phyloP scores from a whole-genome alignment of 163 green algal species.

The Scenedesmus sp. region DNA sequence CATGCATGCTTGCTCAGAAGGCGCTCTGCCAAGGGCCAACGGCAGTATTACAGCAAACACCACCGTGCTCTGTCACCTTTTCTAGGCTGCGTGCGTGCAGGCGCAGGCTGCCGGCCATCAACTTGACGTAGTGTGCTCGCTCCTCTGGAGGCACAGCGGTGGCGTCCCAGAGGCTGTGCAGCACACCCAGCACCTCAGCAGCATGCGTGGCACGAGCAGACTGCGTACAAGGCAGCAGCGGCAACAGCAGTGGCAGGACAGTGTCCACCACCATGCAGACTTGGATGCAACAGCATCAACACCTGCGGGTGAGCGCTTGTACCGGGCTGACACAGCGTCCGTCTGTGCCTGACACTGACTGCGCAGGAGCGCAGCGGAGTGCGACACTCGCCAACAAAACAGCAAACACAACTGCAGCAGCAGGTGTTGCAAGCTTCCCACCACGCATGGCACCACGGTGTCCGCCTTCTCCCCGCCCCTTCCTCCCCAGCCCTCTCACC shows the following conservation, averaged over 20 bases:
- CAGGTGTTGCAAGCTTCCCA: neutral
- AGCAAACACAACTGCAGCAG: neutral
- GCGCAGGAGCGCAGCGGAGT: too few species aligned
- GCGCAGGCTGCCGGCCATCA: slow-evolving; percentile 57
- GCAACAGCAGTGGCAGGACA: neutral
- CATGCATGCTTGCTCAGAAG: neutral
- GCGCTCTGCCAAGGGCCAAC: too few species aligned
- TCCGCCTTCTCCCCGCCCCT: too few species aligned
- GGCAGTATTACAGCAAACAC: neutral
- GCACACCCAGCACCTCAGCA: slow-evolving; percentile 61
- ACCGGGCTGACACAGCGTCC: too few species aligned
- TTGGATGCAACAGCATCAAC: too few species aligned
- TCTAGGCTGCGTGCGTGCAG: slow-evolving; percentile 66
- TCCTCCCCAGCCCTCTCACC: too few species aligned
- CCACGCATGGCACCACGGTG: neutral
- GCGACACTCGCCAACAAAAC: too few species aligned
- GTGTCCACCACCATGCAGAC: neutral
- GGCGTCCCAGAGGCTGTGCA: slow-evolving; percentile 69
- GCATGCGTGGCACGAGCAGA: slow-evolving; percentile 60
- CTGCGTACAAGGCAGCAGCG: slow-evolving; percentile 50
- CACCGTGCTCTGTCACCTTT: slow-evolving; percentile 35
- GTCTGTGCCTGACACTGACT: too few species aligned
- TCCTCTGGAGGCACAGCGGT: slow-evolving; percentile 61
- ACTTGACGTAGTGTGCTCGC: slow-evolving; percentile 51
- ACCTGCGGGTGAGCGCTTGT: too few species aligned